Base-by-base conservation (phyloP, 1,139 yeast genomes). In the Protomyces arabidopsidicola region DNA sequence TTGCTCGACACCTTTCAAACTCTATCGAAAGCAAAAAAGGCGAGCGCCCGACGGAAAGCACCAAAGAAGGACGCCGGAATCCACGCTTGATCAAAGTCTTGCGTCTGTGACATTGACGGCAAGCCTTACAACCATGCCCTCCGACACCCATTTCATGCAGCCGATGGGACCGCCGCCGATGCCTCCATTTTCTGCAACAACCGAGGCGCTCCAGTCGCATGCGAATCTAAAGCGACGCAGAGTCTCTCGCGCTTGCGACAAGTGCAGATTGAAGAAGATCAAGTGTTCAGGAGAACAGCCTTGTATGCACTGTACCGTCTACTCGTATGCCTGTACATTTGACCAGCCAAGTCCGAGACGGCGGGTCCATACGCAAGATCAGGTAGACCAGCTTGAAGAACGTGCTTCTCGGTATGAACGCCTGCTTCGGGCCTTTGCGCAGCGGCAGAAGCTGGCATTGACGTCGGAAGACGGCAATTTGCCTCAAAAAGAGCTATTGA, bases 301-400 rank as follows among this genome's bases (percentile, higher is more conserved):
- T 8, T 90, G 97, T 75, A 85, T 86, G 57, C 95, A 88, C 73
- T 89, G 96, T 72, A 88, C 97, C 0, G 96, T 90, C 1, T 90
- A 90, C 74, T 85, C 90, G 9, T 88, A 87, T 74, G 82, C 53
- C 10, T 60, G 63, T 42, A 60, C 63, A 14, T 60, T 60, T 31
- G 63, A 60, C 71, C 87, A 86, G 71, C 93, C 93, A n/a, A 83
- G 87, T 45, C 81, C 83, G 67, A 76, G 93, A 62, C 82, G 84
- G 70, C 75, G 76, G 58, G 71, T 73, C 18, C 77, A 78, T 1
- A 78, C 69, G 1, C 67, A 66, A 9, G 54, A 66, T 18, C 67
- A 77, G 57, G 69, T 76, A 42, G 71, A 72, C 50, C 70, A 72
- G 36, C 71, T 76, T 12, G 80, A 77, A 62, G 69, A 72, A 48